phyloP scores from a whole-genome alignment of 805 yeast genomes.

The Barnettozyma siamensis region DNA sequence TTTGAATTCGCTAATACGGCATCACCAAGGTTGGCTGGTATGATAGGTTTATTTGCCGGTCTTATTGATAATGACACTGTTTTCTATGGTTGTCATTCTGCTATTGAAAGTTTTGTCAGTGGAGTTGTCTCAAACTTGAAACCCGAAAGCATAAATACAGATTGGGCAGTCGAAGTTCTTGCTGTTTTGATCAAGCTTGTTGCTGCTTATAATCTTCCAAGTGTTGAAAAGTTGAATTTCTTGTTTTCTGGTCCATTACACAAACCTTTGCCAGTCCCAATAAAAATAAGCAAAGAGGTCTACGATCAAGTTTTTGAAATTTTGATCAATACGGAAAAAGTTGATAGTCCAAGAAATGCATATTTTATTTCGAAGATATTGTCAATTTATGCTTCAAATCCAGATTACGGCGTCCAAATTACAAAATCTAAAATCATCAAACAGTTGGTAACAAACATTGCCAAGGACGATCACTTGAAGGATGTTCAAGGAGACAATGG shows the following conservation, averaged over 20 bases:
- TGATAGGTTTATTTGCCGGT: conserved; percentile 38
- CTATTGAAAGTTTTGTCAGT: conserved; percentile 31
- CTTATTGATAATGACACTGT: conserved; percentile 35
- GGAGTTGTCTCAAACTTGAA: conserved; percentile 33
- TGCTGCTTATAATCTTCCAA: conserved; percentile 46
- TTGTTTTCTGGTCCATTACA: conserved; percentile 18
- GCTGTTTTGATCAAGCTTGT: conserved; percentile 50
- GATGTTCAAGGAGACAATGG: conserved; percentile 17
- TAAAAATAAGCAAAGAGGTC: conserved; percentile 18
- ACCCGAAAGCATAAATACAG: conserved; percentile 34
- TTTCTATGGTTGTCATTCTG: conserved; percentile 29
- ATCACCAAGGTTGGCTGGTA: conserved; percentile 31
- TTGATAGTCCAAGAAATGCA: conserved; percentile 43
- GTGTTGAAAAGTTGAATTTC: conserved; percentile 29
- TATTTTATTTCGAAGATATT: conserved; percentile 49
- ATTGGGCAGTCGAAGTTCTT: conserved; percentile 58
- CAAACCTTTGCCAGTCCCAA: conserved; percentile 18
- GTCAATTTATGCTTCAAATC: conserved; percentile 46
- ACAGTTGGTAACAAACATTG: conserved; percentile 26
- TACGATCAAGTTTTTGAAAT: conserved; percentile 36
- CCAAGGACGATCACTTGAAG: conserved; percentile 31
- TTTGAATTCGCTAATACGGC: conserved; percentile 28
- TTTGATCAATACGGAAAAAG: conserved; percentile 35
- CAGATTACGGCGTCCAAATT: conserved; percentile 34
- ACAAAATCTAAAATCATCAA: conserved; percentile 42